These are phyloP conservation scores for Coemansia sp. DNA, from an alignment of 192 early-diverging fungal genomes.

Conservation along the genomic window DNA sequence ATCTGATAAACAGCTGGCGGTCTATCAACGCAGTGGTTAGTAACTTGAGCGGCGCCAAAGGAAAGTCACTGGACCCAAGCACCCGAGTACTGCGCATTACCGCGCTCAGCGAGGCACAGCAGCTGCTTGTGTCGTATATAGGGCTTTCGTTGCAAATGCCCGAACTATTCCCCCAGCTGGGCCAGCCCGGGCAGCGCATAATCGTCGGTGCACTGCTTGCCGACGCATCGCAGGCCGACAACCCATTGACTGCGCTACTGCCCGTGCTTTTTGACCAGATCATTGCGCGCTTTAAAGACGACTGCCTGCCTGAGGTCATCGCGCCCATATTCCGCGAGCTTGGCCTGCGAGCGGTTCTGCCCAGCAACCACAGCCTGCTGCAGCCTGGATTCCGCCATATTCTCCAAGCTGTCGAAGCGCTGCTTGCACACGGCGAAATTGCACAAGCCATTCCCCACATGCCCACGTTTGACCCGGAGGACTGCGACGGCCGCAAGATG, in stretches of 20 bases:
- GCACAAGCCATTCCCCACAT: conserved; percentile 32
- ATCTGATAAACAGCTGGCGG: conserved; percentile 66
- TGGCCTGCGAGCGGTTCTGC: conserved; percentile 24
- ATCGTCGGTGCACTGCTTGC: conserved; percentile 27
- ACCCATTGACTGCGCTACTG: conserved; percentile 5
- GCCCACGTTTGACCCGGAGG: conserved; percentile 36
- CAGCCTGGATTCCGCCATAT: conserved; percentile 49
- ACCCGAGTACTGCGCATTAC: conserved; percentile 61
- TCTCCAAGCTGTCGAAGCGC: conserved; percentile 32
- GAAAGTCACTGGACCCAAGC: conserved; percentile 57
- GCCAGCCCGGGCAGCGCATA: conserved; percentile 14
- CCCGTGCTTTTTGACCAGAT: conserved; percentile 22
- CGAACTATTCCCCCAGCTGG: conserved; percentile 83
- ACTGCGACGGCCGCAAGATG: conserved; percentile 31
- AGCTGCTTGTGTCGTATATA: conserved; percentile 77
- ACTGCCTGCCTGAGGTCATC: conserved; percentile 39
- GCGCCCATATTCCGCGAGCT: conserved; percentile 34
- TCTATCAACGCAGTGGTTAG: conserved; percentile 53
- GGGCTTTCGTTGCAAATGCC: conserved; percentile 81
- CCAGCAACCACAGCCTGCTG: conserved; percentile 36
- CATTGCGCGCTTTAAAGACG: conserved; percentile 28
- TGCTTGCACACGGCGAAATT: conserved; percentile 23
- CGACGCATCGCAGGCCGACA: conserved; percentile 6
- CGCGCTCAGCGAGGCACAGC: conserved; percentile 60
- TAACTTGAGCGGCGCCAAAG: conserved; percentile 50